Evolutionary conservation across 768 basidiomycete genomes (phyloP).

Genomic region (Boletus rubroflammeus): DNA sequence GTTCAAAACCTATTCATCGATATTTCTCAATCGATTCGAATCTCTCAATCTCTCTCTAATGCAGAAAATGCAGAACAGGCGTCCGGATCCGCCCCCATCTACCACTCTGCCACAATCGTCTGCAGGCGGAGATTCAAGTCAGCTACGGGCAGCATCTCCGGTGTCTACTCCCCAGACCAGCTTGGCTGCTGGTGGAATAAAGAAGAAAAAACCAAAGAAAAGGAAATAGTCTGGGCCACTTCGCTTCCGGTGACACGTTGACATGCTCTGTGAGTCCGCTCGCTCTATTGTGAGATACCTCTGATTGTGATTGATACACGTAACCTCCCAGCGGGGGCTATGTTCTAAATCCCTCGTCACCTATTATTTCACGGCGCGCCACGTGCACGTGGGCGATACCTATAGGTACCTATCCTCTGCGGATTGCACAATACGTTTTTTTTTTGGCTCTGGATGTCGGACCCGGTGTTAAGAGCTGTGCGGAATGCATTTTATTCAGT

Average conservation of each 20-base stretch:
- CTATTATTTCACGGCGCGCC: conserved; percentile 6
- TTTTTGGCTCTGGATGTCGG: conserved; percentile 2
- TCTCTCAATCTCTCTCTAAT: conserved; percentile 82
- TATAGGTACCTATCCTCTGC: not conserved
- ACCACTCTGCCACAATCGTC: conserved; percentile 15
- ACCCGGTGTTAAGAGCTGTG: not conserved
- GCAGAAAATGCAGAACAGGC: conserved; percentile 79
- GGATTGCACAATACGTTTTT: conserved; percentile 1
- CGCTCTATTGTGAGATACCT: not conserved
- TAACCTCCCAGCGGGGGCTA: not conserved
- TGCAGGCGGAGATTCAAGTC: conserved; percentile 19
- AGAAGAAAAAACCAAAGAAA: conserved; percentile 84
- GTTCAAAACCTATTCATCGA: conserved; percentile 92
- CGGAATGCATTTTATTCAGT: not conserved
- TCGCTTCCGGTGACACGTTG: conserved; percentile 1
- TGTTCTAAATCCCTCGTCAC: conserved; percentile 1
- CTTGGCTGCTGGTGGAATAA: conserved; percentile 55
- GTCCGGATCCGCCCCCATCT: conserved; percentile 32
- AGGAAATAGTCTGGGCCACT: conserved; percentile 48
- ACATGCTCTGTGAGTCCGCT: conserved; percentile 13
- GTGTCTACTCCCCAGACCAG: conserved; percentile 31
- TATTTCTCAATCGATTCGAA: conserved; percentile 96
- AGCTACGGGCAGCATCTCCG: conserved; percentile 34
- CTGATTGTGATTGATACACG: conserved; percentile 4
- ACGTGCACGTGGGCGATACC: not conserved